phyloP scores from a whole-genome alignment of 2,329 filamentous ascomycete species.

The Xylariaceae sp. region DNA sequence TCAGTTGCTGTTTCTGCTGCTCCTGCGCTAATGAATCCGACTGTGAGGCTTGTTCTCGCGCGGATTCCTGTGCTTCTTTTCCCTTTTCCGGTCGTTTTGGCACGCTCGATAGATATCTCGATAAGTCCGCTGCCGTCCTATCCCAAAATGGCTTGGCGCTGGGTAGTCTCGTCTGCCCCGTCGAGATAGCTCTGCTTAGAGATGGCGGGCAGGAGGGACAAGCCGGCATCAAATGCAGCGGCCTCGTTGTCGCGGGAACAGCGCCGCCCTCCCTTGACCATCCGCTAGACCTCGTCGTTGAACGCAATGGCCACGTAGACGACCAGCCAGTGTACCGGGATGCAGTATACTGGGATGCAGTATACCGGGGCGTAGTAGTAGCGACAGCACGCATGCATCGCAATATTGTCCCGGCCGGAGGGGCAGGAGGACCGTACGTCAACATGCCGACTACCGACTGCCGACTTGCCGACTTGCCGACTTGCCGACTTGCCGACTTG shows the following conservation, averaged over 20 bases:
- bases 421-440: constrained; percentile 4
- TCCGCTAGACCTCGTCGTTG: neutral
- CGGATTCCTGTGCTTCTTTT: neutral
- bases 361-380: neutral
- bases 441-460: constrained; percentile 8
- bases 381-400: neutral
- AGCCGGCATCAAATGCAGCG: neutral
- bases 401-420: constrained; percentile 1
- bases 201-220: neutral
- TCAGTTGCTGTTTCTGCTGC: constrained; percentile 3
- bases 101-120: constrained; percentile 5
- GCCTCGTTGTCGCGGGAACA: neutral
- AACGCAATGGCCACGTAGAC: neutral
- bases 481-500: too few relatives aligned
- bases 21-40: neutral
- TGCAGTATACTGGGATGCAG: neutral
- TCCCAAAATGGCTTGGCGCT: neutral
- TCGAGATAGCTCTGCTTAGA: too few relatives aligned
- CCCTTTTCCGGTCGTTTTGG: neutral
- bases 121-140: neutral
- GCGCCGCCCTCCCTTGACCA: neutral
- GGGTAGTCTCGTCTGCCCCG: neutral
- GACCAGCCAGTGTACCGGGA: neutral
- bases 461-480: too few relatives aligned
- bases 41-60: neutral